A percentile compares a stretch with the other conserved stretches of the same genome.
phyloP scores from a whole-genome alignment of 2,329 filamentous ascomycete genomes.

The Chrysoporthe deuterocubensis region DNA sequence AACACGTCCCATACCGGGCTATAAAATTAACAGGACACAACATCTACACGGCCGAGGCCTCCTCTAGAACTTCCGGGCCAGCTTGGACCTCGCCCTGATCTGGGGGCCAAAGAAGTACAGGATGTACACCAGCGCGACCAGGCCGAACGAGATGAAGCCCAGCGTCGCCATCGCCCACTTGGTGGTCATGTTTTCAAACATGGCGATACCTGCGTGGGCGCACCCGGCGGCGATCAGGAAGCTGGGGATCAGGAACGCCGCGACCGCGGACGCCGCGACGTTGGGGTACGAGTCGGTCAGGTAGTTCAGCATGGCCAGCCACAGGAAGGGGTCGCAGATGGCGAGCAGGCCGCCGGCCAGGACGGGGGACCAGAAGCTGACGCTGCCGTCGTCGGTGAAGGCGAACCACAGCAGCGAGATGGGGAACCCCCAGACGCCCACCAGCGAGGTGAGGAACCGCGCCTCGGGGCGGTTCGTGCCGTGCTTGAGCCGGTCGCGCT shows the following conservation, averaged over 20 bases:
- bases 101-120: conserved; percentile 45
- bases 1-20: too few relatives aligned
- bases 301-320: conserved; percentile 49
- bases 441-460: conserved; percentile 45
- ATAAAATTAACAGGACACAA: too few relatives aligned
- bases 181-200: conserved; percentile 43
- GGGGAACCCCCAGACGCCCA: conserved; percentile 48
- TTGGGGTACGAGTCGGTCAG: conserved; percentile 48
- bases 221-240: conserved; percentile 45
- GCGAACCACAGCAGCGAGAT: conserved; percentile 48
- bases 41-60: too few relatives aligned
- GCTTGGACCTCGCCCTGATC: conserved; percentile 39
- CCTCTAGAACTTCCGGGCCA: conserved; percentile 38
- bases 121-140: conserved; percentile 46
- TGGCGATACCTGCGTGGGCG: conserved; percentile 41
- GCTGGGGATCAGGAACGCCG: conserved; percentile 48
- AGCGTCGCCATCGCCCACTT: conserved; percentile 48
- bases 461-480: conserved; percentile 45
- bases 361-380: conserved; percentile 46
- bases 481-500: conserved; percentile 41
- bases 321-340: conserved; percentile 47
- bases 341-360: conserved; percentile 45
- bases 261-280: conserved; percentile 45
- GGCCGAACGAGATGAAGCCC: conserved; percentile 44
- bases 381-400: conserved; percentile 44